A percentile compares a stretch with the other conserved stretches of the same genome.
phyloP scores from a whole-genome alignment of 129 eudicot genomes.

The Ambrosia artemisiifolia region DNA sequence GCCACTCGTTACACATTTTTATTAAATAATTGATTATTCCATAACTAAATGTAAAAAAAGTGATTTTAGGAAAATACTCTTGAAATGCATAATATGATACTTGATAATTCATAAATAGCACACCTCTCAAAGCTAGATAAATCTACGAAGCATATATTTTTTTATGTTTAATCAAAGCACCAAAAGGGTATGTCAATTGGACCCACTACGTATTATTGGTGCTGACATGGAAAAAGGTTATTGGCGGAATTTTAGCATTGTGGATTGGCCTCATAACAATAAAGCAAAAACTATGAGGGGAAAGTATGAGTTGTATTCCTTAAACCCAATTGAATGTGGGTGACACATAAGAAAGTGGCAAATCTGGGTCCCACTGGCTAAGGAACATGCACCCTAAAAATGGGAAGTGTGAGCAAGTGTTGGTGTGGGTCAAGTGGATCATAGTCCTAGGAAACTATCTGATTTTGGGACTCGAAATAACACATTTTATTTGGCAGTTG shows the following conservation, averaged over 20 bases:
- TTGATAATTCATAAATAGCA: conserved; percentile 23
- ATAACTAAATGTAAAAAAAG: too few relatives aligned
- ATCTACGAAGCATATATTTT: conserved; percentile 34
- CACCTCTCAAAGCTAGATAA: conserved; percentile 38
- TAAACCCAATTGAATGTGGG: conserved; percentile 44
- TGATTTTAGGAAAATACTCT: background rate
- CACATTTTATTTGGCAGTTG: conserved; percentile 14
- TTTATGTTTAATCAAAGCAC: conserved; percentile 9
- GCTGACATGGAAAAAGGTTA: conserved; percentile 35
- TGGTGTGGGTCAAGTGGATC: conserved; percentile 34
- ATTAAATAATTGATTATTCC: too few relatives aligned
- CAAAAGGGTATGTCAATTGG: conserved; percentile 6
- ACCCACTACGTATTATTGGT: conserved; percentile 18
- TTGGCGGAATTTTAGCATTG: conserved; percentile 9
- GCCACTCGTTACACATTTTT: too few relatives aligned
- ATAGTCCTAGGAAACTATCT: conserved; percentile 33
- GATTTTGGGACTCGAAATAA: conserved; percentile 17
- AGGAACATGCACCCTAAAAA: conserved; percentile 32
- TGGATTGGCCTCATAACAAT: conserved; percentile 23
- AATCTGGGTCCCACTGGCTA: conserved; percentile 24
- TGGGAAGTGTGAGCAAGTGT: conserved; percentile 32
- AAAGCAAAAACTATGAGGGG: conserved; percentile 17
- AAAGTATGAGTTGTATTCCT: conserved; percentile 38
- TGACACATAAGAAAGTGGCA: conserved; percentile 34
- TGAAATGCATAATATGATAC: background rate